A percentile compares a stretch with the other conserved stretches of the same genome.
phyloP scores from a whole-genome alignment of 139 green algal species.

The Astrephomene gubernaculifera region DNA sequence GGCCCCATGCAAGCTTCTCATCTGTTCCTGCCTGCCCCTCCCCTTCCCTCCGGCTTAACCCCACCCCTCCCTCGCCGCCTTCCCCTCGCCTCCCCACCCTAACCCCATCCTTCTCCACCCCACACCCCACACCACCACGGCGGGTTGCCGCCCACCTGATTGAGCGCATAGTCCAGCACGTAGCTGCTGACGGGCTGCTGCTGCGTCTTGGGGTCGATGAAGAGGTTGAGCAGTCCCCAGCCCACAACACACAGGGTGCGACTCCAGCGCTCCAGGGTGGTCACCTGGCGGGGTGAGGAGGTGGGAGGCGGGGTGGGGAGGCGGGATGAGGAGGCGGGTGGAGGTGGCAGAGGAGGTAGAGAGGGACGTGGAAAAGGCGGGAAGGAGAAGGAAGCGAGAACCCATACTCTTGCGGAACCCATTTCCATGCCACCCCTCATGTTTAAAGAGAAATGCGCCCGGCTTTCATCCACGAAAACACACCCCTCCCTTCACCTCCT shows the following conservation, averaged over 20 bases:
- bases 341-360: background rate
- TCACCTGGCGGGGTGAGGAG: constrained; percentile 44
- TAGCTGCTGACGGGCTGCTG: constrained; percentile 58
- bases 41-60: background rate
- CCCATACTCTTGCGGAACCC: too few species aligned
- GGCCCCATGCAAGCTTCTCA: too few species aligned
- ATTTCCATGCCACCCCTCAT: too few species aligned
- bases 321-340: background rate
- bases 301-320: background rate
- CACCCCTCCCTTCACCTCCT: too few species aligned
- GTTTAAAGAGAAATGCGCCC: too few species aligned
- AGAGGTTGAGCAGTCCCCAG: constrained; percentile 64
- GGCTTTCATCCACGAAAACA: too few species aligned
- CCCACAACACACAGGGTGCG: constrained; percentile 61
- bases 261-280: constrained; percentile 56
- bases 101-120: background rate
- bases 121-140: background rate
- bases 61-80: background rate
- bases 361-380: background rate
- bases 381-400: too few species aligned
- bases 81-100: background rate
- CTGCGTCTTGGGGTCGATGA: constrained; percentile 63
- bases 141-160: constrained; percentile 49
- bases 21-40: background rate
- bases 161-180: constrained; percentile 72